Evolutionary conservation across 106 monocot species (phyloP).

Genomic region (Posidonia australis): DNA sequence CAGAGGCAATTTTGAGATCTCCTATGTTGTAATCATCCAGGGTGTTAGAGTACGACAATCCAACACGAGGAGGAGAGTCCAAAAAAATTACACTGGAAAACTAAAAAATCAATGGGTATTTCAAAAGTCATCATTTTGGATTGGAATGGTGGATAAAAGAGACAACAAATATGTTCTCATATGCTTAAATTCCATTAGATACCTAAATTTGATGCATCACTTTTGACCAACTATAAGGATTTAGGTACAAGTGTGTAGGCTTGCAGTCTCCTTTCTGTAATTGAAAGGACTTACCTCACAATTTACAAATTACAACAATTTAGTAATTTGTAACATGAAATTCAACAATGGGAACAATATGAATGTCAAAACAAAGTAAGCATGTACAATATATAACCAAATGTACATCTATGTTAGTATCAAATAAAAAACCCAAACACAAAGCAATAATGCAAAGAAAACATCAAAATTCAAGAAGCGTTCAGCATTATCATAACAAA

Average conservation of each 20-base stretch:
- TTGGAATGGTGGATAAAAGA: no score
- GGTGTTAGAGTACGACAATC: conserved; percentile 52
- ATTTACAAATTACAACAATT: neutral
- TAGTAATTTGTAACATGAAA: no score
- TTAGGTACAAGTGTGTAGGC: conserved; percentile 57
- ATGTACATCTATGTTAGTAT: no score
- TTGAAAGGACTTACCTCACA: conserved; percentile 65
- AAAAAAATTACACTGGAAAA: conserved; percentile 76
- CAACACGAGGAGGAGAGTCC: conserved; percentile 96
- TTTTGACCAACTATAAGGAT: conserved; percentile 94
- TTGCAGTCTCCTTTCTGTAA: conserved; percentile 26
- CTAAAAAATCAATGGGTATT: conserved; percentile 20
- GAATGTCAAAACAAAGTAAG: no score
- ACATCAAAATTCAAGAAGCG: no score
- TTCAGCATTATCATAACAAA: no score
- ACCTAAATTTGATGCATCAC: conserved; percentile 9
- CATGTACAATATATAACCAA: neutral
- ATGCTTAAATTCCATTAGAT: neutral
- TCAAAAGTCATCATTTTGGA: no score
- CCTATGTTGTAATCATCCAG: conserved; percentile 62
- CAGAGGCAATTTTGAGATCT: conserved; percentile 88
- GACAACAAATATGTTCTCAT: no score
- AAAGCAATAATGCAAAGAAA: no score
- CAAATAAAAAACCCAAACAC: no score
- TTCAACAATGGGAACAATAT: no score